Evolutionary conservation across 129 eudicot genomes (phyloP).

Genomic region (Smallanthus sonchifolius): DNA sequence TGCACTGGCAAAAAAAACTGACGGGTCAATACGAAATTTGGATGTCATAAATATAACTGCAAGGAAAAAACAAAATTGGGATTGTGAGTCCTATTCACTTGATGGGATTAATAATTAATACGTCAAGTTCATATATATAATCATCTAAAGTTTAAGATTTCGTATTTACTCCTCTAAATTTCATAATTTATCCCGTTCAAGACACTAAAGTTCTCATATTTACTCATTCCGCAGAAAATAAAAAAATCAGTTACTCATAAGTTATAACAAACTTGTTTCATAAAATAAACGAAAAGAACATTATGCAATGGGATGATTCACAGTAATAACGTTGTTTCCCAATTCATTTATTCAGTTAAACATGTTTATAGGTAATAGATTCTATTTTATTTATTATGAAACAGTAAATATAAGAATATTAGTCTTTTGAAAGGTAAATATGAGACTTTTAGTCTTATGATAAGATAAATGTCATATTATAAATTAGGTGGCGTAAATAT

Average conservation of each 20-base stretch:
- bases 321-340: background rate
- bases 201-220: background rate
- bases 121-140: background rate
- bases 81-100: background rate
- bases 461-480: background rate
- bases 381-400: background rate
- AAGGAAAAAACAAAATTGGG: background rate
- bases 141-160: background rate
- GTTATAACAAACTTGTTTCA: background rate
- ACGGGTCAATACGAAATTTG: background rate
- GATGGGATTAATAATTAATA: background rate
- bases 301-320: background rate
- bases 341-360: background rate
- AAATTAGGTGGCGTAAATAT: background rate
- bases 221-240: background rate
- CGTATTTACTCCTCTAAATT: background rate
- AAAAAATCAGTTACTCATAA: background rate
- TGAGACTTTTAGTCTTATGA: background rate
- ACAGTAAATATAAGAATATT: background rate
- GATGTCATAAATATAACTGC: background rate
- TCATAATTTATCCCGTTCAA: background rate
- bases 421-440: background rate
- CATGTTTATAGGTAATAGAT: too few species aligned
- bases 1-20: conserved; percentile 46
- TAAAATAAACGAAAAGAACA: background rate